Evolutionary conservation across 2,329 filamentous ascomycete genomes (phyloP).

Genomic region (Colletotrichum eremochloae): DNA sequence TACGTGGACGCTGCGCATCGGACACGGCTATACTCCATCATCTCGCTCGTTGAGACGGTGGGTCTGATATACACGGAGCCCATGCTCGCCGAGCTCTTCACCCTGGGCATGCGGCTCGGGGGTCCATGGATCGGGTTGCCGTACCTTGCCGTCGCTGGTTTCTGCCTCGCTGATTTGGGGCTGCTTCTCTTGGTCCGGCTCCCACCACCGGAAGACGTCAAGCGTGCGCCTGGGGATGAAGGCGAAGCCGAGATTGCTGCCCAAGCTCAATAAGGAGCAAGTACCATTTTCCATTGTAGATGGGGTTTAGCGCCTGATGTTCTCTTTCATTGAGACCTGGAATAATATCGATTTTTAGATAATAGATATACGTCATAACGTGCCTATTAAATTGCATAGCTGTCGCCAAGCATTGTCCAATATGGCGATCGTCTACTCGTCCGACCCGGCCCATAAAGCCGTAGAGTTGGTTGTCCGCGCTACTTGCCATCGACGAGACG

Average conservation of each 20-base stretch:
- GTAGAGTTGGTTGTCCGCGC: neutral
- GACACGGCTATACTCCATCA: slow-evolving; percentile 48
- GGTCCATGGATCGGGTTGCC: slow-evolving; percentile 49
- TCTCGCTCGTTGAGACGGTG: slow-evolving; percentile 44
- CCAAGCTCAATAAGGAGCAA: neutral
- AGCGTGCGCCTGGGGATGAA: slow-evolving; percentile 19
- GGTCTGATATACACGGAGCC: slow-evolving; percentile 47
- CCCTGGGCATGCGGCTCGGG: slow-evolving; percentile 47
- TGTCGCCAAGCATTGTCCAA: neutral
- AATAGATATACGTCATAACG: neutral
- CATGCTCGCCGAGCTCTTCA: slow-evolving; percentile 48
- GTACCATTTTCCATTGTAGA: neutral
- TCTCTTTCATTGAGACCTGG: neutral
- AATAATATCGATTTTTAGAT: neutral
- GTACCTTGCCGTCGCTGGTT: slow-evolving; percentile 48
- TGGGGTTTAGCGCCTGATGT: neutral
- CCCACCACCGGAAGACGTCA: slow-evolving; percentile 11
- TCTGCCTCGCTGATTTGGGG: slow-evolving; percentile 16
- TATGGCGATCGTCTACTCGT: neutral
- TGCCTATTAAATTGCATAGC: neutral
- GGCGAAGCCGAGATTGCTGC: neutral
- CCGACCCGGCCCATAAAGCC: neutral
- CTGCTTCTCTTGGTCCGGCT: slow-evolving; percentile 35
- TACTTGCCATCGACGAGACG: no score
- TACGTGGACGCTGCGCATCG: slow-evolving; percentile 48